Percentiles rank a stretch among this genome's conserved stretches.
Conservation (phyloP, 805 yeast genomes). For the Diddensiella santjacobensis region DNA sequence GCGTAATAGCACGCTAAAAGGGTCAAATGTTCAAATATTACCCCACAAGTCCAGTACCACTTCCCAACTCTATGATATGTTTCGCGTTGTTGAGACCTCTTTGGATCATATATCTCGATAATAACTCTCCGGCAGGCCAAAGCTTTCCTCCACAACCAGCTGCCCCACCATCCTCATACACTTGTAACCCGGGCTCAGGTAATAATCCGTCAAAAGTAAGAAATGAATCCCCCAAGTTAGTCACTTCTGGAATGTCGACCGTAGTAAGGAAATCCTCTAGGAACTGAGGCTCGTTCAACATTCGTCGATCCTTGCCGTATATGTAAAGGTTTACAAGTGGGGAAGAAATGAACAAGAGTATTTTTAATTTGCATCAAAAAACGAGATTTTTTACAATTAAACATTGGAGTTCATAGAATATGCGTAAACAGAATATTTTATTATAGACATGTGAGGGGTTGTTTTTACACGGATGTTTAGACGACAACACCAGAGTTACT, state of each 20-base stretch:
- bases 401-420: background rate
- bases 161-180: slow-evolving; percentile 55
- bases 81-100: slow-evolving; percentile 23
- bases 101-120: slow-evolving; percentile 43
- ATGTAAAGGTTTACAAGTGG: no score
- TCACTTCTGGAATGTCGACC: slow-evolving; percentile 34
- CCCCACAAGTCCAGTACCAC: slow-evolving; percentile 59
- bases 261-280: slow-evolving; percentile 9
- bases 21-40: slow-evolving; percentile 15
- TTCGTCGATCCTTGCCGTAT: background rate
- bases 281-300: slow-evolving; percentile 1
- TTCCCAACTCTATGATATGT: slow-evolving; percentile 49
- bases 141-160: slow-evolving; percentile 62
- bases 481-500: slow-evolving; percentile 99
- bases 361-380: no score
- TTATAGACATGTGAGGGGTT: slow-evolving; percentile 1
- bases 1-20: background rate
- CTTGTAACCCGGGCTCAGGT: slow-evolving; percentile 34
- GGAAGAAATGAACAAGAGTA: no score
- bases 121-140: slow-evolving; percentile 58
- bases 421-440: slow-evolving; percentile 1
- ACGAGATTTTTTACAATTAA: no score
- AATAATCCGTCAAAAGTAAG: slow-evolving; percentile 41
- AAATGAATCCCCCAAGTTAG: slow-evolving; percentile 39
- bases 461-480: slow-evolving; percentile 43